Percentiles rank a stretch among this genome's conserved stretches.
Conservation (phyloP, 495 filamentous ascomycete genomes). For the Lentithecium fluviatile region DNA sequence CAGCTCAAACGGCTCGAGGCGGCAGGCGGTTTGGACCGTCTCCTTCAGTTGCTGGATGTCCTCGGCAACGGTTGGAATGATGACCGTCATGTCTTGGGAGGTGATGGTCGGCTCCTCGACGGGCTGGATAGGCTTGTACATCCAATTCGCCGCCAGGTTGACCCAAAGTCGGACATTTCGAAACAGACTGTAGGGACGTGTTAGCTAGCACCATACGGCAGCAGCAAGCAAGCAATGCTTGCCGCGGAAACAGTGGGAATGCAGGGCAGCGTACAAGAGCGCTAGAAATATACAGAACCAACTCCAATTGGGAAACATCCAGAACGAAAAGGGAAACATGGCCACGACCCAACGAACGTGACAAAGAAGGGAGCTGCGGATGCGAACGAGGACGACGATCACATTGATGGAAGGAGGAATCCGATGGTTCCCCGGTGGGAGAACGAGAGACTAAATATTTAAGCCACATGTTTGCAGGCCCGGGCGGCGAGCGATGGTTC, state of each 20-base stretch:
- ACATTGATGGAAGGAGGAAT: slow-evolving; percentile 35
- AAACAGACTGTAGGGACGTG: slow-evolving; percentile 27
- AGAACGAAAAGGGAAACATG: slow-evolving; percentile 34
- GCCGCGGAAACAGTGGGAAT: not conserved
- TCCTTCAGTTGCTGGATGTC: slow-evolving; percentile 59
- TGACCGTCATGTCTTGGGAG: slow-evolving; percentile 70
- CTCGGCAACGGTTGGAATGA: slow-evolving; percentile 68
- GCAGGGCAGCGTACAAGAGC: slow-evolving; percentile 23
- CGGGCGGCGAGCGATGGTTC: slow-evolving; percentile 28
- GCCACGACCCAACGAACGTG: slow-evolving; percentile 33
- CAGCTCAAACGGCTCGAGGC: slow-evolving; percentile 56
- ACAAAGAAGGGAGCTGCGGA: slow-evolving; percentile 25
- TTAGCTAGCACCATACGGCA: not conserved
- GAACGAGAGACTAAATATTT: slow-evolving; percentile 36
- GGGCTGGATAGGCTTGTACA: slow-evolving; percentile 61
- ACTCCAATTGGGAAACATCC: slow-evolving; percentile 33
- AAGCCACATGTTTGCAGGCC: slow-evolving; percentile 37
- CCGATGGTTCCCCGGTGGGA: slow-evolving; percentile 31
- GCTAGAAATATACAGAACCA: slow-evolving; percentile 30
- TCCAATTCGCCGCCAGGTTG: slow-evolving; percentile 60
- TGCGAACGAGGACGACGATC: slow-evolving; percentile 38
- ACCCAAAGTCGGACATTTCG: slow-evolving; percentile 63
- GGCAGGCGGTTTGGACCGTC: slow-evolving; percentile 60
- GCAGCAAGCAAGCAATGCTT: not conserved
- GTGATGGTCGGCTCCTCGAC: slow-evolving; percentile 63